phyloP scores from a whole-genome alignment of 148 eudicot genomes.

The Vaccinium corymbosum region DNA sequence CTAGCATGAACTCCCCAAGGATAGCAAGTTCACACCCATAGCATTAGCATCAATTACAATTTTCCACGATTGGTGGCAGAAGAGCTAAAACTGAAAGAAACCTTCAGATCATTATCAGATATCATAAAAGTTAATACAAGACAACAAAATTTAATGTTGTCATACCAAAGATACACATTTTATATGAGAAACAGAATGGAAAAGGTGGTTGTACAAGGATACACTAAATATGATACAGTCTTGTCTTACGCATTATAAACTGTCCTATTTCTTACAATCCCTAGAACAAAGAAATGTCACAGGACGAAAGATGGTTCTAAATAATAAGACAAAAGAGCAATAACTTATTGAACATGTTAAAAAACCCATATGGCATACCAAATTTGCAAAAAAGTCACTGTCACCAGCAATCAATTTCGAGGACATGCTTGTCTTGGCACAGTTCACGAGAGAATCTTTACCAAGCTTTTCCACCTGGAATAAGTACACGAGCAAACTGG shows the following conservation, averaged over 20 bases:
- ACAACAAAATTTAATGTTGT: too few relatives aligned
- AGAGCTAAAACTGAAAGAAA: not conserved
- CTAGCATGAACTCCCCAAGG: not conserved
- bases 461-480: constrained; percentile 89
- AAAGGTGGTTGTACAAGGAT: not conserved
- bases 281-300: not conserved
- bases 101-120: not conserved
- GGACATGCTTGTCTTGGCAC: constrained; percentile 99
- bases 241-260: not conserved
- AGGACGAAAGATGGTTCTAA: not conserved
- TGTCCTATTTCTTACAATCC: not conserved
- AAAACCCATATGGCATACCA: constrained; percentile 42
- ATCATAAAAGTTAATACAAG: too few relatives aligned
- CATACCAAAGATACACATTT: not conserved
- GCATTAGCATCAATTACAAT: not conserved
- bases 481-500: not conserved
- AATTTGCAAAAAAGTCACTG: constrained; percentile 79
- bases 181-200: not conserved
- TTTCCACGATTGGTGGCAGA: not conserved
- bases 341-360: not conserved
- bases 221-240: not conserved
- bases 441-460: constrained; percentile 80
- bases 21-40: not conserved
- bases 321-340: not conserved
- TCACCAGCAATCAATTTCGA: constrained; percentile 77